Evolutionary conservation across 2,329 filamentous ascomycete genomes (phyloP), one percentile per base, ranked within the genome.

Genomic region (Cladophialophora chaetospira): DNA sequence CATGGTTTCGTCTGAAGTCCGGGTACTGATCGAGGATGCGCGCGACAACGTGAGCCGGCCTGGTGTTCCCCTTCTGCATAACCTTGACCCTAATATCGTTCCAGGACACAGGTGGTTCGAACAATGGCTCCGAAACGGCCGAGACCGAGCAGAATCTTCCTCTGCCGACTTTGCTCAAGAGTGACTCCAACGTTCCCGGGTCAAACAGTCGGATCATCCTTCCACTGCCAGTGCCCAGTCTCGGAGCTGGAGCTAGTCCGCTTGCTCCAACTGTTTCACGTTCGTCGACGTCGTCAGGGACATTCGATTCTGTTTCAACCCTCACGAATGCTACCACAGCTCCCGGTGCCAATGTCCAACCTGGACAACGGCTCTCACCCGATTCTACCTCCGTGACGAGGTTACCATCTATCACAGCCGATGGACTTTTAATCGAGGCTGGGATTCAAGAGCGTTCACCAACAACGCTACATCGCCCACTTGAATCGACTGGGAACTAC

Each of bases 11-110:
- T 44, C 53, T 15, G 61, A 64, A 25, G 61, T 66, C n/a, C 55
- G 61, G 15, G 40, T 38, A 17, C 52, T 66, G 61, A 66, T 66
- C 31, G 61, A 66, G 25, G 63, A 65, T 19, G 64, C 61, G 4
- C 57, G 63, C 11, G 63, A 62, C 35, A 58, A 61, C 33, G 64
- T 66, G 55, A 44, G 49, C 40, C n/a, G 10, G 5, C 26, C 13
- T 45, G 33, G 35, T 21, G n/a, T 23, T 21, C 5, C 19, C 6
- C 35, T 17, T 8, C 25, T 15, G 10, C 23, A 25, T 44, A 17
- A 5, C 31, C 5, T 9, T 40, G 40, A 19, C 40, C 4, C 51
- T 42, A 36, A 44, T 31, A 11, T 38, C 5, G 28, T 5, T 4
- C 8, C 44, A 64, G 62, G 62, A 64, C 25, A 53, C 48, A 17